Percentiles rank a stretch among this genome's conserved stretches.
phyloP scores from a whole-genome alignment of 306 rosid genomes.

The Vigna nakashimae region DNA sequence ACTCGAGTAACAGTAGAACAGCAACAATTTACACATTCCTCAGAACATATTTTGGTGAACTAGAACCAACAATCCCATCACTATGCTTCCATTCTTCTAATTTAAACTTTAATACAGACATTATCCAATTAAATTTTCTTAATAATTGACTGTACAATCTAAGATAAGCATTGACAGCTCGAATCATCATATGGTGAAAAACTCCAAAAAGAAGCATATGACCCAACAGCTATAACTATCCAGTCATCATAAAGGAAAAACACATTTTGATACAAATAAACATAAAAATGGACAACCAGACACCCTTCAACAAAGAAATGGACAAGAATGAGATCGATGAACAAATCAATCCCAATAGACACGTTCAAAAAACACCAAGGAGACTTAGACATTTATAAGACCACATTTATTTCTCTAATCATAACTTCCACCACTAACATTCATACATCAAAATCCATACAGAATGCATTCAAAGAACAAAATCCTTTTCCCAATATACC shows the following conservation, averaged over 20 bases:
- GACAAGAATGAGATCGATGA: conserved; percentile 2
- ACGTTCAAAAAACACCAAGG: background rate
- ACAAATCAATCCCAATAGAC: background rate
- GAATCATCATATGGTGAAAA: background rate
- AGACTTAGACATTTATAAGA: conserved; percentile 1
- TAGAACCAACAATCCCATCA: background rate
- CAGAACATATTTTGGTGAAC: background rate
- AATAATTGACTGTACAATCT: background rate
- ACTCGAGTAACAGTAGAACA: background rate
- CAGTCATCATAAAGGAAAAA: background rate
- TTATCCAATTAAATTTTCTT: background rate
- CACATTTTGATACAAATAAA: background rate
- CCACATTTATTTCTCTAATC: conserved; percentile 4
- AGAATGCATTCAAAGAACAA: conserved; percentile 5
- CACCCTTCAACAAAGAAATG: background rate
- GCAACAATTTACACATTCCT: background rate
- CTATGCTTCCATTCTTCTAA: background rate
- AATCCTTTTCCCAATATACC: background rate
- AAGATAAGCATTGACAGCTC: background rate
- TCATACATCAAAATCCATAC: conserved; percentile 16
- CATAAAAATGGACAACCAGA: background rate
- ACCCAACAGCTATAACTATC: background rate
- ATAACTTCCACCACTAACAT: conserved; percentile 17
- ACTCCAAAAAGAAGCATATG: background rate
- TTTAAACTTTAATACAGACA: background rate